Percentiles rank a stretch among this genome's conserved stretches.
Conservation (phyloP, 2,329 filamentous ascomycete genomes). For the Dryadomyces quercivorus region DNA sequence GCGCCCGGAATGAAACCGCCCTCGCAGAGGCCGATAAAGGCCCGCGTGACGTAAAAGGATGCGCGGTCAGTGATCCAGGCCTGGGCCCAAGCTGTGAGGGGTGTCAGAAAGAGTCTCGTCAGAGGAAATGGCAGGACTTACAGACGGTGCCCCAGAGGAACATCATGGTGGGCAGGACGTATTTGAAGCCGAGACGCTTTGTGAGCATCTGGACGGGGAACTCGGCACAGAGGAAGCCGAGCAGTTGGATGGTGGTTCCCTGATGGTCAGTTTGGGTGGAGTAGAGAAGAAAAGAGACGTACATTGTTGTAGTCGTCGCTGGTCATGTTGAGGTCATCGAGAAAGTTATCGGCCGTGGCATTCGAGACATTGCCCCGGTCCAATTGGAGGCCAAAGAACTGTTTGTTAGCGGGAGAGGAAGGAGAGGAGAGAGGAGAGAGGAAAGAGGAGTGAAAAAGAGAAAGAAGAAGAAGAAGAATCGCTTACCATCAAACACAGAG, state of each 20-base stretch:
- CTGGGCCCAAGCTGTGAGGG: constrained; percentile 31
- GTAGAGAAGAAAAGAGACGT: neutral
- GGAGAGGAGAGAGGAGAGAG: neutral
- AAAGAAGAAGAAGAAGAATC: no score
- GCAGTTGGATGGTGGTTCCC: constrained; percentile 42
- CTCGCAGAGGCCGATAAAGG: constrained; percentile 25
- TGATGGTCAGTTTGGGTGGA: neutral
- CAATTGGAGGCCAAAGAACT: constrained; percentile 50
- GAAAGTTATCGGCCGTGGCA: constrained; percentile 49
- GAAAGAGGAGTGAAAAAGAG: no score
- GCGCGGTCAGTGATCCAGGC: constrained; percentile 35
- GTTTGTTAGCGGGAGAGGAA: neutral
- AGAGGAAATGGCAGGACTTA: no score
- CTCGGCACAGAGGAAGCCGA: constrained; percentile 42
- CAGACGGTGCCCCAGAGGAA: constrained; percentile 35
- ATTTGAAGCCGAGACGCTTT: constrained; percentile 45
- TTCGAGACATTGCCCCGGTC: constrained; percentile 53
- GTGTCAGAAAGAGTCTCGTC: no score
- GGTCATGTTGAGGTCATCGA: constrained; percentile 36
- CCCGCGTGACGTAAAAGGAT: constrained; percentile 36
- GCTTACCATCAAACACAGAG: constrained; percentile 25
- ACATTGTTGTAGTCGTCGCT: constrained; percentile 44
- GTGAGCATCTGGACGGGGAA: constrained; percentile 45
- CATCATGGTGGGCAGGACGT: constrained; percentile 41
- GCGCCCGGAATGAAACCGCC: constrained; percentile 44